Evolutionary conservation across 2,329 filamentous ascomycete species (phyloP), one percentile per base, ranked within the genome.

Genomic region (Botrytis sinoallii): DNA sequence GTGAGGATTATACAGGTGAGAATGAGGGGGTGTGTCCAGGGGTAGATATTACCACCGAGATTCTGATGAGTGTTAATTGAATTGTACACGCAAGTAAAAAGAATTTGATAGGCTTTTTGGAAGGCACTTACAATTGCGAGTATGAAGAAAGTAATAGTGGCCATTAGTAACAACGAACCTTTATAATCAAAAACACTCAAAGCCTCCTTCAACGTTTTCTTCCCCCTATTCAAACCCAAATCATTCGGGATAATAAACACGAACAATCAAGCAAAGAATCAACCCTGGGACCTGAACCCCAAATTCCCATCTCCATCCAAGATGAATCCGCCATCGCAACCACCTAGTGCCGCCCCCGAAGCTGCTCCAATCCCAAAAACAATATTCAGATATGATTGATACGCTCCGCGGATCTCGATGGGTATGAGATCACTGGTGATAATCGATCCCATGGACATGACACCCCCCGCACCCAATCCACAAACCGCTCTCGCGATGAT

Each of bases 261-360:
- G 86, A 83, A 88, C 79, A 14, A 80, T 76, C 63, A 88, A 81
- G 75, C 85, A 86, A 2, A 87, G 66, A 0, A 86, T 40, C 44
- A 90, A 78, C 0, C 84, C 83, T 4, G 88, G 85, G 5, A 91
- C 83, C 81, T 91, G 89, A 12, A 91, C 81, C 71, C 88, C 88
- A 79, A 91, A 93, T 73, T 91, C 90, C 89, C 90, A 92, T 60
- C 92, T 85, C 92, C 92, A 94, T 44, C 92, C 92, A 2, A 94
- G 81, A 48, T 84, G 85, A 78, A 78, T 94, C 91, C 38, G 90
- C 91, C 79, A 94, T 88, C 70, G 89, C 85, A 1, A 1, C 92
- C 92, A 22, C 92, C 92, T 10, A 92, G 84, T 0, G 91, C 91
- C 1, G 91, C 91, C 4, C 92, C 92, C 3, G 89, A 83, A 10